These are phyloP conservation scores for Lagerstroemia speciosa DNA, from an alignment of 345 rosid species.

Conservation along the genomic window DNA sequence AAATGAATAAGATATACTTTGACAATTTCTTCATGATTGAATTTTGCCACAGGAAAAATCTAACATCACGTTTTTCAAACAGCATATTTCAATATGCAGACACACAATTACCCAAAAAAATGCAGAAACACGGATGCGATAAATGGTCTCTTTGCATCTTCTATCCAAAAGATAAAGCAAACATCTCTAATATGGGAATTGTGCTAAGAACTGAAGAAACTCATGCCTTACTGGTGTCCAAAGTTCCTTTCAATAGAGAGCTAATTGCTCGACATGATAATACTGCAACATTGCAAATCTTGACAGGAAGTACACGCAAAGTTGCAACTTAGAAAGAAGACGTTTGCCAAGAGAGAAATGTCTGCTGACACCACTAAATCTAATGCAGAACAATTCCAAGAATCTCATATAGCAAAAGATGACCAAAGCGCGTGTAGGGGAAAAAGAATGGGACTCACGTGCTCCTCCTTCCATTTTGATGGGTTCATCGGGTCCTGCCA, in stretches of 20 bases:
- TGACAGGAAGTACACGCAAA: too few relatives aligned
- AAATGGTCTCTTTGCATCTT: too few relatives aligned
- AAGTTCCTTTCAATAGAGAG: too few relatives aligned
- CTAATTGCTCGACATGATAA: too few relatives aligned
- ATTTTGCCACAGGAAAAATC: not conserved
- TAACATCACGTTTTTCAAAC: not conserved
- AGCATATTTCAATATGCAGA: not conserved
- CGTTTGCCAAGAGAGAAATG: too few relatives aligned
- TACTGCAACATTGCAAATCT: too few relatives aligned
- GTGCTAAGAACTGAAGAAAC: not conserved
- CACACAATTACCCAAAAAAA: too few relatives aligned
- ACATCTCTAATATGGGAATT: not conserved
- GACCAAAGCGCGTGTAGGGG: not conserved
- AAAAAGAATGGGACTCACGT: conserved; percentile 37
- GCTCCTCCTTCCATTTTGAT: conserved; percentile 89
- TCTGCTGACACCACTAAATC: too few relatives aligned
- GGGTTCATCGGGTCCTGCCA: conserved; percentile 88
- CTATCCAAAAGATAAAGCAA: not conserved
- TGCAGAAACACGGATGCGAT: too few relatives aligned
- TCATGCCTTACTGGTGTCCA: not conserved
- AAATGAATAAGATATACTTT: not conserved
- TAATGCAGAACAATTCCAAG: not conserved
- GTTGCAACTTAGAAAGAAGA: too few relatives aligned
- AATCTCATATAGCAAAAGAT: not conserved
- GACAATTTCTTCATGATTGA: not conserved